Percentiles rank a stretch among this genome's conserved stretches.
These are phyloP conservation scores for Nakazawaea ambrosiae DNA, from an alignment of 805 yeast genomes.

Conservation along the genomic window DNA sequence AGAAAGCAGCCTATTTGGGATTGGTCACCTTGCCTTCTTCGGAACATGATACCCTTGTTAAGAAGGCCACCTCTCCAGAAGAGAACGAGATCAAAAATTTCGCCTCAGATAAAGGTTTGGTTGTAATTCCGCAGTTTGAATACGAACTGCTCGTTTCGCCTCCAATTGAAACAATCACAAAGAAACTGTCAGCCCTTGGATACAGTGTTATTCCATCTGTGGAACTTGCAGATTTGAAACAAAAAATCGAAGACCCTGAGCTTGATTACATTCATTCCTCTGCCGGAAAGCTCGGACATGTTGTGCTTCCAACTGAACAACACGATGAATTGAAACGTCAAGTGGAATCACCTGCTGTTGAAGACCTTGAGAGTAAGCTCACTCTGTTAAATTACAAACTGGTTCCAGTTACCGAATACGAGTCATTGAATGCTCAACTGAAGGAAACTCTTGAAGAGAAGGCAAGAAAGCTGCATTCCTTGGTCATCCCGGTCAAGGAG, in stretches of 20 bases:
- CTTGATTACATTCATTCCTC: neutral
- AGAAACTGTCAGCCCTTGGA: neutral
- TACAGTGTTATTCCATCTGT: neutral
- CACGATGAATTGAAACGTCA: conserved; percentile 11
- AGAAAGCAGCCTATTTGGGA: conserved; percentile 15
- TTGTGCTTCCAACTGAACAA: conserved; percentile 13
- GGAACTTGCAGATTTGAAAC: conserved; percentile 4
- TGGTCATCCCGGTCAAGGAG: conserved; percentile 3
- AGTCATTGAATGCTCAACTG: conserved; percentile 13
- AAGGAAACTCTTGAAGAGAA: conserved; percentile 14
- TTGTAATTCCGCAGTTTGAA: conserved; percentile 15
- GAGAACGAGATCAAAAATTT: conserved; percentile 16
- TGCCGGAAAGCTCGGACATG: conserved; percentile 2
- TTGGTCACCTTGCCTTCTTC: conserved; percentile 14
- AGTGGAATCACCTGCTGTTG: conserved; percentile 16
- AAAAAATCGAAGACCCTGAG: neutral
- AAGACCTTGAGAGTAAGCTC: conserved; percentile 22
- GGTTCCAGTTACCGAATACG: neutral
- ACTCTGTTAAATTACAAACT: neutral
- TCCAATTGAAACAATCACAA: neutral
- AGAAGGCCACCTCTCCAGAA: conserved; percentile 9
- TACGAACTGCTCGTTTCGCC: conserved; percentile 5
- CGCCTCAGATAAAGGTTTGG: conserved; percentile 12
- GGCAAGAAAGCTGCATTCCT: conserved; percentile 16
- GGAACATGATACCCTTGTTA: conserved; percentile 11